Evolutionary conservation across 2,329 filamentous ascomycete genomes (phyloP).

Genomic region (Microcyclospora pomicola): DNA sequence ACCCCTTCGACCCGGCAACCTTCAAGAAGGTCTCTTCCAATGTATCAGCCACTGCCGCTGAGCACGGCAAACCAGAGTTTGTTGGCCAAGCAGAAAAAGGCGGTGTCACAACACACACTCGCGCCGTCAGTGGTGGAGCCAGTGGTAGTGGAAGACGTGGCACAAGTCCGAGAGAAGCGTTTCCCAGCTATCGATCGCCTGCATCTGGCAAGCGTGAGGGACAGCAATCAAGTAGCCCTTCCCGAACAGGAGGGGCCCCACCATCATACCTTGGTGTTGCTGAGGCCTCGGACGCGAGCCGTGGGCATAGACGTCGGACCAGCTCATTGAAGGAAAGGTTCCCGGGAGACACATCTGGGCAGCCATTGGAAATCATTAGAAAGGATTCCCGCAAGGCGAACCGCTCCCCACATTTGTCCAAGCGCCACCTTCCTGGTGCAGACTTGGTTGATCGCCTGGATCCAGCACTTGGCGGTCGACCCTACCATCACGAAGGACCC

Average conservation of each 20-base stretch:
- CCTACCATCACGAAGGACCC: constrained; percentile 81
- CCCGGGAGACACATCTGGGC: constrained; percentile 49
- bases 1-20: constrained; percentile 4
- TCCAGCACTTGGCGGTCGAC: constrained; percentile 42
- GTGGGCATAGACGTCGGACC: constrained; percentile 25
- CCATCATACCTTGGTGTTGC: constrained; percentile 7
- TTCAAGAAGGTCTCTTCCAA: not conserved
- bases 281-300: constrained; percentile 8
- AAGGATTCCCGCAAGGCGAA: constrained; percentile 52
- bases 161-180: constrained; percentile 31
- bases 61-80: constrained; percentile 8
- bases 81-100: not conserved
- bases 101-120: constrained; percentile 5
- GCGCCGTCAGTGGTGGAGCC: constrained; percentile 8
- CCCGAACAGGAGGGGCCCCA: constrained; percentile 5
- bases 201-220: constrained; percentile 16
- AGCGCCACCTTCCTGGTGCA: constrained; percentile 50
- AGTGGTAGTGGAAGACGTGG: constrained; percentile 25
- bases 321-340: constrained; percentile 46
- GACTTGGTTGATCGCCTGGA: constrained; percentile 77
- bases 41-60: constrained; percentile 15
- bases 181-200: constrained; percentile 32
- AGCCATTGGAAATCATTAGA: constrained; percentile 53
- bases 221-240: not conserved
- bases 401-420: constrained; percentile 51